phyloP scores from a whole-genome alignment of 129 eudicot genomes.

The Flaveria trinervia region DNA sequence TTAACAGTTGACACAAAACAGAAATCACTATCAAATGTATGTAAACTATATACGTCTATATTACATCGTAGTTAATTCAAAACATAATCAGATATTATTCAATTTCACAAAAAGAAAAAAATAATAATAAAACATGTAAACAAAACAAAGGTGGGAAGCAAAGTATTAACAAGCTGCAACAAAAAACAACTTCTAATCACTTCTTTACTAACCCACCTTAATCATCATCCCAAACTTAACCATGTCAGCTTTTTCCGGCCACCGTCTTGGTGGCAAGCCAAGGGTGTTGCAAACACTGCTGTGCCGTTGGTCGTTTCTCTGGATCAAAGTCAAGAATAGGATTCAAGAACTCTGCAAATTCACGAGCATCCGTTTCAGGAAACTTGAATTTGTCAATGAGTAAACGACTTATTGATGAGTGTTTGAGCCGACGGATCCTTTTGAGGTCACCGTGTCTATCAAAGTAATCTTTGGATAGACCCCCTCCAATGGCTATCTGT shows the following conservation, averaged over 20 bases:
- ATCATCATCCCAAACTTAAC: constrained; percentile 50
- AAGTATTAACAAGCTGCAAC: constrained; percentile 32
- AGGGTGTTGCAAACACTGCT: constrained; percentile 88
- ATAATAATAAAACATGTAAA: constrained; percentile 30
- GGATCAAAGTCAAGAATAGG: constrained; percentile 92
- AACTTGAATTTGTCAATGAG: constrained; percentile 76
- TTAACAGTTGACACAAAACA: constrained; percentile 30
- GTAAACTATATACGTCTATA: constrained; percentile 42
- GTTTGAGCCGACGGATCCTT: constrained; percentile 89
- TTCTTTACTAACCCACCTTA: constrained; percentile 48
- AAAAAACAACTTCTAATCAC: constrained; percentile 41
- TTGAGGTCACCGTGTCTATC: constrained; percentile 94
- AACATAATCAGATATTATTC: constrained; percentile 47
- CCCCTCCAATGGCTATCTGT: constrained; percentile 77
- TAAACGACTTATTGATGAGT: constrained; percentile 61
- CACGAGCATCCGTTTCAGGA: constrained; percentile 69
- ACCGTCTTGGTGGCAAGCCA: constrained; percentile 58
- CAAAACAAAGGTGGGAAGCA: constrained; percentile 36
- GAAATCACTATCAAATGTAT: constrained; percentile 40
- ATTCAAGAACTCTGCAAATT: constrained; percentile 67
- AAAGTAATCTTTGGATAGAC: constrained; percentile 85
- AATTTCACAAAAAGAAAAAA: constrained; percentile 25
- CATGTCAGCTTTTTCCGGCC: constrained; percentile 42
- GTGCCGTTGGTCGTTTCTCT: constrained; percentile 91
- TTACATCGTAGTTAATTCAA: constrained; percentile 47